phyloP scores from a whole-genome alignment of 306 rosid genomes.

The Lotus japonicus region DNA sequence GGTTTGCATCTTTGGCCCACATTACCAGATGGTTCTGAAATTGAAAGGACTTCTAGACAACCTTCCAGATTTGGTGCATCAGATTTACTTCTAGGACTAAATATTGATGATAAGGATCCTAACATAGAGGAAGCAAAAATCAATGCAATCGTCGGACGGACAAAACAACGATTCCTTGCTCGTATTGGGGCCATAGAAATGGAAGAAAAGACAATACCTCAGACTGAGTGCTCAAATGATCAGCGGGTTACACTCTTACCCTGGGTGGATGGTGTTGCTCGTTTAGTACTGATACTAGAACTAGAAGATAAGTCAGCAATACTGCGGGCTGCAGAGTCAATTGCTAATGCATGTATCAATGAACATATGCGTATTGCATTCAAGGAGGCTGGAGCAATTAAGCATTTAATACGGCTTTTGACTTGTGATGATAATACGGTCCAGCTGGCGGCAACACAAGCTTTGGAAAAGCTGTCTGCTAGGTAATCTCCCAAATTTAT shows the following conservation, averaged over 20 bases:
- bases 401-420: conserved; percentile 55
- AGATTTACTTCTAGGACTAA: conserved; percentile 72
- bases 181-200: conserved; percentile 72
- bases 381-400: conserved; percentile 89
- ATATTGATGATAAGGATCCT: conserved; percentile 44
- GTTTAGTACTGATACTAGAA: conserved; percentile 66
- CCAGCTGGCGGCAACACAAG: conserved; percentile 45
- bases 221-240: conserved; percentile 36
- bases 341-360: conserved; percentile 71
- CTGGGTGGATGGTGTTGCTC: conserved; percentile 88
- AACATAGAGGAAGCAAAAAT: conserved; percentile 63
- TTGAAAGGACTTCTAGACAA: conserved; percentile 47
- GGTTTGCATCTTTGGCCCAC: conserved; percentile 52
- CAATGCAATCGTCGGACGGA: conserved; percentile 62
- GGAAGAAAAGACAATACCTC: conserved; percentile 36
- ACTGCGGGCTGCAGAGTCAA: conserved; percentile 57
- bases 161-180: conserved; percentile 77
- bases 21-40: conserved; percentile 78
- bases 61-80: conserved; percentile 82
- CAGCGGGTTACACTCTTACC: conserved; percentile 55
- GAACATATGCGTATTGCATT: conserved; percentile 76
- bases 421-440: conserved; percentile 36
- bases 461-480: conserved; percentile 70
- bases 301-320: conserved; percentile 60
- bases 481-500: conserved; percentile 41